Evolutionary conservation across 2,329 filamentous ascomycete genomes (phyloP).

Genomic region (Apiospora arundinis): DNA sequence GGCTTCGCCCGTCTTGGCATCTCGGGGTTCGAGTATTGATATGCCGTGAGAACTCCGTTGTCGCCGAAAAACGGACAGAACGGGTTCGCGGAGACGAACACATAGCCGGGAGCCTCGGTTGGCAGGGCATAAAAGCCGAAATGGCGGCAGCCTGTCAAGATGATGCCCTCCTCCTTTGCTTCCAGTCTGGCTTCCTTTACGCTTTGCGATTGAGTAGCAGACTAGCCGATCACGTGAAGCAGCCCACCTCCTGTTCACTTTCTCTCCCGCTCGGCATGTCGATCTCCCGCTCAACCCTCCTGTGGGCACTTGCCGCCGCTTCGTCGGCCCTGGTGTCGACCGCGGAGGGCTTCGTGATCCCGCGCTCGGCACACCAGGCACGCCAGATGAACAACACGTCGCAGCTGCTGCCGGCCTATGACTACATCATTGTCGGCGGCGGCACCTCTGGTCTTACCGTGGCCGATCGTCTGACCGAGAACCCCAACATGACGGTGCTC

Average conservation of each 20-base stretch:
- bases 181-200: not conserved
- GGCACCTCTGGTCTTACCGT: constrained; percentile 37
- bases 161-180: not conserved
- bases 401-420: constrained; percentile 30
- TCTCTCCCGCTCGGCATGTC: not conserved
- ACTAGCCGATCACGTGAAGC: not conserved
- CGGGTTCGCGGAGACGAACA: not conserved
- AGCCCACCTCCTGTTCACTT: not conserved
- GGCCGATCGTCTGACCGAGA: constrained; percentile 36
- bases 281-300: not conserved
- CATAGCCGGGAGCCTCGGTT: not conserved
- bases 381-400: constrained; percentile 16
- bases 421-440: constrained; percentile 39
- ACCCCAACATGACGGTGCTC: constrained; percentile 36
- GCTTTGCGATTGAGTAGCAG: not conserved
- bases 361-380: constrained; percentile 11
- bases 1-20: not conserved
- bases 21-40: not conserved
- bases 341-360: constrained; percentile 2
- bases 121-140: not conserved
- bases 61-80: not conserved
- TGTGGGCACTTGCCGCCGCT: not conserved
- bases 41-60: not conserved
- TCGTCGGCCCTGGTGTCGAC: not conserved
- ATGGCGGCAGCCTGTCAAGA: no score